These are phyloP conservation scores for Malassezia cuniculi DNA, from an alignment of 1,284 basidiomycete genomes.

Conservation along the genomic window DNA sequence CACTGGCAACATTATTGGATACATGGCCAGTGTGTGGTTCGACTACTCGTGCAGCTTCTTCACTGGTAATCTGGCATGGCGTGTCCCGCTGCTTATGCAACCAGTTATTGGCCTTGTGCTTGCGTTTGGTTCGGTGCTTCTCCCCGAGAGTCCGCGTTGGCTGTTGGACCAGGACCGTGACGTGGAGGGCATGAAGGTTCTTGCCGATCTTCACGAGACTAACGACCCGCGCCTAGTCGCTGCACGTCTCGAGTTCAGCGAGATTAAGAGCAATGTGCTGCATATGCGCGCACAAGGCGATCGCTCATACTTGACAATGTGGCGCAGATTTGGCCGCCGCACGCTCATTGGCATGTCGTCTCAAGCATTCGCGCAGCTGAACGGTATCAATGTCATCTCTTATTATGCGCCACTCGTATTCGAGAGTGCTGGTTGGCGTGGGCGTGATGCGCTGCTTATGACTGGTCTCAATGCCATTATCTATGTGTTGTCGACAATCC, in stretches of 20 bases:
- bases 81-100: constrained; percentile 47
- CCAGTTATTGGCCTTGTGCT: constrained; percentile 68
- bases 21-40: constrained; percentile 65
- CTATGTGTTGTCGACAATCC: constrained; percentile 52
- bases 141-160: constrained; percentile 92
- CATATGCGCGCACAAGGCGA: constrained; percentile 50
- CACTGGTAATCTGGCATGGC: constrained; percentile 46
- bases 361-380: constrained; percentile 83
- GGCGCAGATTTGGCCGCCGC: constrained; percentile 72
- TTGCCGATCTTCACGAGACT: constrained; percentile 76
- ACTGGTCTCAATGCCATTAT: constrained; percentile 60
- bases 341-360: constrained; percentile 94
- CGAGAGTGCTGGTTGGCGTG: constrained; percentile 79
- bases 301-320: constrained; percentile 70
- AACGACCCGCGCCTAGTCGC: constrained; percentile 59
- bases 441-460: constrained; percentile 92
- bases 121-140: constrained; percentile 65
- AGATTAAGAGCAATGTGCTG: constrained; percentile 68
- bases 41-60: constrained; percentile 84
- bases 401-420: constrained; percentile 60
- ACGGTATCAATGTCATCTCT: constrained; percentile 58
- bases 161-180: constrained; percentile 80
- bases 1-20: constrained; percentile 72
- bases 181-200: constrained; percentile 69
- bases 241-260: constrained; percentile 73